phyloP scores from a whole-genome alignment of 495 filamentous ascomycete genomes.

The Talaromyces adpressus region DNA sequence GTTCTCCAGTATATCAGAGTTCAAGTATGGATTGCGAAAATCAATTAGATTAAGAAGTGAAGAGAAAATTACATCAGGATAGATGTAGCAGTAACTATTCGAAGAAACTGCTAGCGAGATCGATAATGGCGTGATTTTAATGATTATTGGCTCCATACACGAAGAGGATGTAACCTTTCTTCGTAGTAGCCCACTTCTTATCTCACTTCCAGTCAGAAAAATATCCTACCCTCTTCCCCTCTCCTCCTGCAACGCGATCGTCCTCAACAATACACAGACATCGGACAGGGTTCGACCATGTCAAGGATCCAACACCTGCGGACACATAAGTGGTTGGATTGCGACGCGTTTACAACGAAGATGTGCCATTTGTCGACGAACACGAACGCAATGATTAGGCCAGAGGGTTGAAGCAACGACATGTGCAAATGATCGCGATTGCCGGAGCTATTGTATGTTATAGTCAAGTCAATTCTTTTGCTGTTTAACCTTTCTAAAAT shows the following conservation, averaged over 20 bases:
- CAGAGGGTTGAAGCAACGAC: constrained; percentile 34
- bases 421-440: constrained; percentile 54
- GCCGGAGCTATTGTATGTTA: constrained; percentile 46
- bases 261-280: background rate
- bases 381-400: constrained; percentile 18
- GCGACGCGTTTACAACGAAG: background rate
- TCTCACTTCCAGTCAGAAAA: background rate
- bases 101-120: background rate
- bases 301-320: background rate
- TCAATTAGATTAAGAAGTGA: background rate
- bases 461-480: background rate
- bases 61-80: background rate
- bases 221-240: background rate
- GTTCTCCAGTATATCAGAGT: background rate
- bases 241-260: background rate
- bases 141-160: background rate
- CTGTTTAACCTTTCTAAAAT: background rate
- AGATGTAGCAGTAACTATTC: background rate
- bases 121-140: background rate
- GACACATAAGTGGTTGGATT: background rate
- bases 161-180: background rate
- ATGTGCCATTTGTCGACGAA: constrained; percentile 11
- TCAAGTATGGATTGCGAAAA: background rate
- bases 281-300: background rate
- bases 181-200: background rate